Conservation (phyloP, 306 rosid genomes). For the Vigna reflexopilosa region DNA sequence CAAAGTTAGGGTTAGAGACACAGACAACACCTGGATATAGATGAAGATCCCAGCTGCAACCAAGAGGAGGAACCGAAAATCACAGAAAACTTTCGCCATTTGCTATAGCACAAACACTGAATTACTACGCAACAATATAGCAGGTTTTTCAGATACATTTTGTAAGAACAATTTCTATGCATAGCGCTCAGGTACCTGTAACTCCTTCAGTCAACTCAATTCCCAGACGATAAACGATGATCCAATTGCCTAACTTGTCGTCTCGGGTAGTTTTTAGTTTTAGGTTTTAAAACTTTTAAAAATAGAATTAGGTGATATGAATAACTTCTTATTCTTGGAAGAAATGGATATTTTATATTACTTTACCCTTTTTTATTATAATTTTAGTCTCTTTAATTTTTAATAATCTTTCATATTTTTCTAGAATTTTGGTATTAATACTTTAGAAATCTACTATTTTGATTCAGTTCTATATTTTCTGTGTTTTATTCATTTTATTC, state of each 20-base stretch:
- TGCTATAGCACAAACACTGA: slow-evolving; percentile 24
- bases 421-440: no score
- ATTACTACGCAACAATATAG: background rate
- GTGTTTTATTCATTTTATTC: no score
- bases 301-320: no score
- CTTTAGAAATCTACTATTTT: no score
- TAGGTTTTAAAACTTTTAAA: background rate
- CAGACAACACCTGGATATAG: slow-evolving; percentile 80
- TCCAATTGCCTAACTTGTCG: background rate
- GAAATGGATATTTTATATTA: no score
- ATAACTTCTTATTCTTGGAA: no score
- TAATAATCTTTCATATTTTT: no score
- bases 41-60: slow-evolving; percentile 80
- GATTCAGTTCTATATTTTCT: no score
- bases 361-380: no score
- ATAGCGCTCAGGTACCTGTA: background rate
- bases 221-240: background rate
- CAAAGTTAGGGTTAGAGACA: slow-evolving; percentile 23
- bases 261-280: no score
- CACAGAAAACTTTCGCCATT: slow-evolving; percentile 76
- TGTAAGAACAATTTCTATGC: background rate
- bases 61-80: slow-evolving; percentile 83
- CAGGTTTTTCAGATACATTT: slow-evolving; percentile 7
- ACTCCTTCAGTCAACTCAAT: slow-evolving; percentile 33
- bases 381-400: no score